Evolutionary conservation across 2,329 filamentous ascomycete genomes (phyloP), one percentile per base, ranked within the genome.

Genomic region (Alternaria sp.): DNA sequence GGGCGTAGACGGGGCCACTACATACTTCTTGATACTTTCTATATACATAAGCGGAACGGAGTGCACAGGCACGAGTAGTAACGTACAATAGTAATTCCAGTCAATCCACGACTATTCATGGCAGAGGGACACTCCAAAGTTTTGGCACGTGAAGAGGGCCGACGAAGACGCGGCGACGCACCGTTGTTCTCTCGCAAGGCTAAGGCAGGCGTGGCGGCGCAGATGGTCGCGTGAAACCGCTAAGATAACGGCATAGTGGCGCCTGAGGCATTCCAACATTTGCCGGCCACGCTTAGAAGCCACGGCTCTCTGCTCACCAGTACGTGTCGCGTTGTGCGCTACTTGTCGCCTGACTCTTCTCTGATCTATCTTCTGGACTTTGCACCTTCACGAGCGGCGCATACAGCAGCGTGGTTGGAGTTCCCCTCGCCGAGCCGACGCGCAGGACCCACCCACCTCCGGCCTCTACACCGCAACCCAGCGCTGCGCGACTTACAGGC

Each of bases 381-480:
- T 37, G 46, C 37, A 47, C 23, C 33, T 23, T 55, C 44, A 55
- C 58, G 50, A 44, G 51, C 57, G n/a, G 57, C 37, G 50, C 37
- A 56, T 41, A 37, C 33, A 41, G 37, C 37, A 15, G 33, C 25
- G 61, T 55, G 37, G 57, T 58, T 54, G n/a, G 23, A 49, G 41
- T 47, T 59, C 56, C 55, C 64, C 56, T 47, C 47, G 55, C 54
- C 55, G 56, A 58, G 57, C 51, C 61, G 33, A 53, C 47, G 58
- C 60, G 51, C 59, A 58, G 61, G 64, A 61, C 60, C 62, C 61
- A 66, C 66, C 21, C 65, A 66, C 44, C 65, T 58, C 62, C 49
- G 58, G 60, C 64, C 37, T 58, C 60, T 64, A 60, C 65, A 66
- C 61, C 64, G 64, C 69, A 64, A 63, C 63, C 30, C 70, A 64